Base-by-base conservation (phyloP, 2,329 filamentous ascomycete species). In the Ophidiomyces ophidiicola region DNA sequence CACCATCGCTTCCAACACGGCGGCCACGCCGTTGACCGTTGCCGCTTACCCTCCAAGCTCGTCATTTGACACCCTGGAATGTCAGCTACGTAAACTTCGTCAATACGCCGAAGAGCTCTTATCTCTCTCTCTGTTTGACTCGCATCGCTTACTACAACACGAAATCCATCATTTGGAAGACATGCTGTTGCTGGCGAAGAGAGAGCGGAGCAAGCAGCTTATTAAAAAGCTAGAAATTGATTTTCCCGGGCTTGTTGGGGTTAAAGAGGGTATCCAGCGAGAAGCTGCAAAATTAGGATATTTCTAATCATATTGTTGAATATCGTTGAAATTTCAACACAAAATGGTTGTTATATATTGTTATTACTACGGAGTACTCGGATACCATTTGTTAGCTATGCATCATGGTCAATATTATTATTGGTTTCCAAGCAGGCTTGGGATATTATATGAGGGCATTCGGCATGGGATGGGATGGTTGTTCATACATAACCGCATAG, bases 31-130 rank as follows among this genome's bases (percentile, higher is more conserved):
- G 12, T 29, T 35, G n/a, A 40, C 43, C 3, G 2, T 17, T 17
- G 28, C 36, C 14, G 11, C 20, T 14, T 42, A 42, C 1, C 32
- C 45, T 18, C 23, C 25, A 29, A 14, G 41, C 33, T 12, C 37
- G 20, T 12, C 32, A 15, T 25, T 49, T 36, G 4, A 30, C 41
- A n/a, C 40, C 36, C 44, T 55, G 18, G 49, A 53, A 36, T 42
- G 40, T 18, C 48, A 48, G 36, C 35, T 51, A 7, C 36, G 42
- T 17, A 37, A 44, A 17, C 48, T 54, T 28, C 44, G 47, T 7
- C 43, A 46, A 18, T 53, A 54, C 35, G 48, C 49, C 11, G 35
- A 47, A 11, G 51, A 50, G 7, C 43, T 55, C 7, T 42, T 53
- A 4, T 46, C 52, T 19, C 47, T 53, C 18, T 51, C 47, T 10